These are phyloP conservation scores for Monosporozyma aerobia DNA, from an alignment of 805 yeast genomes.

Conservation along the genomic window DNA sequence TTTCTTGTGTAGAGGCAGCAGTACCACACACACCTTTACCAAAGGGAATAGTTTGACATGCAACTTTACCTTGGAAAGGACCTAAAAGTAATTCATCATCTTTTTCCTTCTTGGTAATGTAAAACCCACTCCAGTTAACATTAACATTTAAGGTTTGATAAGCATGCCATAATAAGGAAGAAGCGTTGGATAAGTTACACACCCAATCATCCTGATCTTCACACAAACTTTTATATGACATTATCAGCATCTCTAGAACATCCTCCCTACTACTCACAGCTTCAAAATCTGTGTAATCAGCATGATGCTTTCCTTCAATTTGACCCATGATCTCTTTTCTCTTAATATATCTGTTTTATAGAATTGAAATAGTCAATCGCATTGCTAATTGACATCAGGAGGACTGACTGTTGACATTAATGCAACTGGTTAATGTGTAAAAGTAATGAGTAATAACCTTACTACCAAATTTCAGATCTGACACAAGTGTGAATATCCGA, in stretches of 20 bases:
- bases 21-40: conserved; percentile 91
- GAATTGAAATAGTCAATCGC: not conserved
- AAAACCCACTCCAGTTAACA: conserved; percentile 94
- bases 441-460: no score
- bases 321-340: conserved; percentile 1
- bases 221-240: conserved; percentile 57
- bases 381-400: not conserved
- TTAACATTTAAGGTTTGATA: conserved; percentile 49
- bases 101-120: conserved; percentile 35
- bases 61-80: conserved; percentile 95
- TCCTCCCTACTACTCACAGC: conserved; percentile 37
- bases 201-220: conserved; percentile 73
- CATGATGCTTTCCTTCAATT: conserved; percentile 44
- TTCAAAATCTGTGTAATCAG: conserved; percentile 57
- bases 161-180: conserved; percentile 83
- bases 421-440: not conserved
- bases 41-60: conserved; percentile 71
- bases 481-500: no score
- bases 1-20: conserved; percentile 49
- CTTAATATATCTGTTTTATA: not conserved
- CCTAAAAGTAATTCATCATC: conserved; percentile 55
- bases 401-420: not conserved
- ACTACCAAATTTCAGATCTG: no score
- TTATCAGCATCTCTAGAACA: conserved; percentile 46
- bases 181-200: conserved; percentile 75